Percentiles rank a stretch among this genome's conserved stretches.
Evolutionary conservation across 352 stramenopile species (phyloP).

Genomic region (Phytopythium cucurbitacearum): DNA sequence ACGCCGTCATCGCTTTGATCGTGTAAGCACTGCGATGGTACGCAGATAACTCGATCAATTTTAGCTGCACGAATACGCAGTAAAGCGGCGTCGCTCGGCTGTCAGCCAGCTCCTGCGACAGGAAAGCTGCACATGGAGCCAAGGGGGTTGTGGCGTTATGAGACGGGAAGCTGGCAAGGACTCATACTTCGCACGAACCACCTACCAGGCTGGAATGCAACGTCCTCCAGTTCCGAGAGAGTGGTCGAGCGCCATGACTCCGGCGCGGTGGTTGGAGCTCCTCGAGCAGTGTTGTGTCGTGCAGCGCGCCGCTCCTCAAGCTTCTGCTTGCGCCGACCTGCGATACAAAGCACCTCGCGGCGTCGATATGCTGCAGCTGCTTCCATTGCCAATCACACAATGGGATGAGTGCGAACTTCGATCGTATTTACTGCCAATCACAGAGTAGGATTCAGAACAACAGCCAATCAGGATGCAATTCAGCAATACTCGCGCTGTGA

Average conservation of each 20-base stretch:
- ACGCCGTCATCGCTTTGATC: neutral
- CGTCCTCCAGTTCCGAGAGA: constrained; percentile 13
- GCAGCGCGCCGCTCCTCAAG: constrained; percentile 14
- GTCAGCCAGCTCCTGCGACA: constrained; percentile 25
- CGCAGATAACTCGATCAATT: constrained; percentile 15
- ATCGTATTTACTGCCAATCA: no score
- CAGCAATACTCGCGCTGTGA: no score
- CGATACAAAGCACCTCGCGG: no score
- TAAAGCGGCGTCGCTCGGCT: constrained; percentile 23
- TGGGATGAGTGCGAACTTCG: no score
- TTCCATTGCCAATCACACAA: no score
- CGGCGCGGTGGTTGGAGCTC: no score
- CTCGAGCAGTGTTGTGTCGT: neutral
- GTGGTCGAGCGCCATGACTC: neutral
- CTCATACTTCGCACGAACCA: neutral
- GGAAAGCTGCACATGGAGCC: constrained; percentile 28
- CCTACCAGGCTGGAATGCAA: constrained; percentile 25
- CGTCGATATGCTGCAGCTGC: no score
- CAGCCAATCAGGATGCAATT: no score
- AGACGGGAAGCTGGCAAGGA: no score
- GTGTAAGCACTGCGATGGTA: no score
- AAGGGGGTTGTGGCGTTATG: neutral
- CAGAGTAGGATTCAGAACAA: no score
- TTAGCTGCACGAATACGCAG: constrained; percentile 37
- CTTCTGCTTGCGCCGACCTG: constrained; percentile 1